A percentile compares a stretch with the other conserved stretches of the same genome.
phyloP scores from a whole-genome alignment of 495 filamentous ascomycete genomes.

The Copromyces sp. region DNA sequence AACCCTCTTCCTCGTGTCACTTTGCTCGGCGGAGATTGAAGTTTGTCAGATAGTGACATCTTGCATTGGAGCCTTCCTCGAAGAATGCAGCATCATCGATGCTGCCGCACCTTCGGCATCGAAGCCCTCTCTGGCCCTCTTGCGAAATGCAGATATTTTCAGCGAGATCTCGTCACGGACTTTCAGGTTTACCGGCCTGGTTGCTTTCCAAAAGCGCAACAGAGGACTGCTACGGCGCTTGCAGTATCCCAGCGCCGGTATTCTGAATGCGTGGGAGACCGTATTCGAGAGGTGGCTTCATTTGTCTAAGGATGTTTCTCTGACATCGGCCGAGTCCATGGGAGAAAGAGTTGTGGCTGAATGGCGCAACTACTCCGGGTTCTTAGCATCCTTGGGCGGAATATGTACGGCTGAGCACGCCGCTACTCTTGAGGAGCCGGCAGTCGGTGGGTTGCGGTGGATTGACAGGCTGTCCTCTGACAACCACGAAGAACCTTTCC shows the following conservation, averaged over 20 bases:
- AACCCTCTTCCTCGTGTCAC: conserved; percentile 47
- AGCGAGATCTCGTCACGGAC: conserved; percentile 49
- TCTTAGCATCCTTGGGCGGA: conserved; percentile 55
- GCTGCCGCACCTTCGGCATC: conserved; percentile 29
- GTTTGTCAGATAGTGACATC: conserved; percentile 51
- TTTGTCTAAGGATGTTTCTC: conserved; percentile 48
- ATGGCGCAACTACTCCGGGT: conserved; percentile 58
- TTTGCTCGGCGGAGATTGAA: conserved; percentile 54
- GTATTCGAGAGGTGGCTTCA: conserved; percentile 52
- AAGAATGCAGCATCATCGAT: conserved; percentile 48
- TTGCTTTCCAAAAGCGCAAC: conserved; percentile 55
- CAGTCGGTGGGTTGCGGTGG: conserved; percentile 48
- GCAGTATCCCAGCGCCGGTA: conserved; percentile 47
- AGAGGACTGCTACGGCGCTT: conserved; percentile 47
- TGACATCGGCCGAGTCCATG: conserved; percentile 33
- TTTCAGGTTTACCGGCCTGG: conserved; percentile 53
- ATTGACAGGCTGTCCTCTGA: conserved; percentile 51
- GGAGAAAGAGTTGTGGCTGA: conserved; percentile 46
- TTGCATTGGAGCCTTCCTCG: conserved; percentile 51
- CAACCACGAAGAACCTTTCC: conserved; percentile 44
- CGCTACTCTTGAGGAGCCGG: conserved; percentile 41
- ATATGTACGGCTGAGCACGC: conserved; percentile 53
- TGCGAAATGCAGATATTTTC: conserved; percentile 51
- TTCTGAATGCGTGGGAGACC: conserved; percentile 53
- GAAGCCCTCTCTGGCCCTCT: conserved; percentile 40